These are phyloP conservation scores for Claviceps cyperi DNA, from an alignment of 2,329 filamentous ascomycete genomes.

Conservation along the genomic window DNA sequence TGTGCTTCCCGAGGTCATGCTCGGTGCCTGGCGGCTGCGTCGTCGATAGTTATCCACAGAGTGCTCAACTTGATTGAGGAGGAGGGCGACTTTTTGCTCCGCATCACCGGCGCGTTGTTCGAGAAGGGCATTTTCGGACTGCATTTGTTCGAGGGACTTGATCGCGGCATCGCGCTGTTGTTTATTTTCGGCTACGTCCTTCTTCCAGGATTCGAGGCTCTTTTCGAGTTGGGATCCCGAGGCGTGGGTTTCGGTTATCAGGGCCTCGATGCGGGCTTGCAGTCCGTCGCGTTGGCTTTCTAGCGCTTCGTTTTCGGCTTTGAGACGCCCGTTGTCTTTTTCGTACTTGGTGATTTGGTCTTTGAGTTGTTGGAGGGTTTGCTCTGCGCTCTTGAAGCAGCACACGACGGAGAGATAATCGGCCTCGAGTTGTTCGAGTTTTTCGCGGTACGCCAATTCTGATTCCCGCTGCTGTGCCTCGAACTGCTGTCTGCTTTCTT, in stretches of 20 bases:
- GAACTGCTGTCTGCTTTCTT: conserved; percentile 67
- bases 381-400: conserved; percentile 96
- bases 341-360: conserved; percentile 92
- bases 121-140: conserved; percentile 65
- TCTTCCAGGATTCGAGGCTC: conserved; percentile 52
- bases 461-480: conserved; percentile 72
- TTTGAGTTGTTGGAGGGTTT: conserved; percentile 98
- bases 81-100: conserved; percentile 80
- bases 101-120: conserved; percentile 79
- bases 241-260: conserved; percentile 54
- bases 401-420: conserved; percentile 97
- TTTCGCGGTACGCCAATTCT: conserved; percentile 82
- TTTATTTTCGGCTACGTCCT: conserved; percentile 52
- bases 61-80: conserved; percentile 86
- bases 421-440: conserved; percentile 83
- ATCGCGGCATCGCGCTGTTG: conserved; percentile 53
- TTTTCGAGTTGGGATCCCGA: conserved; percentile 55
- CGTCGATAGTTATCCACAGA: conserved; percentile 92
- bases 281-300: conserved; percentile 57
- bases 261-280: conserved; percentile 49
- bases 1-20: conserved; percentile 22
- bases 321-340: conserved; percentile 66
- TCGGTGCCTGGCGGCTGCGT: conserved; percentile 45
- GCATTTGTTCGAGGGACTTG: conserved; percentile 59
- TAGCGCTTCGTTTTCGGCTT: conserved; percentile 66